Conservation (phyloP, 164 flowering plant genomes). For the Umbilicus rupestris region DNA sequence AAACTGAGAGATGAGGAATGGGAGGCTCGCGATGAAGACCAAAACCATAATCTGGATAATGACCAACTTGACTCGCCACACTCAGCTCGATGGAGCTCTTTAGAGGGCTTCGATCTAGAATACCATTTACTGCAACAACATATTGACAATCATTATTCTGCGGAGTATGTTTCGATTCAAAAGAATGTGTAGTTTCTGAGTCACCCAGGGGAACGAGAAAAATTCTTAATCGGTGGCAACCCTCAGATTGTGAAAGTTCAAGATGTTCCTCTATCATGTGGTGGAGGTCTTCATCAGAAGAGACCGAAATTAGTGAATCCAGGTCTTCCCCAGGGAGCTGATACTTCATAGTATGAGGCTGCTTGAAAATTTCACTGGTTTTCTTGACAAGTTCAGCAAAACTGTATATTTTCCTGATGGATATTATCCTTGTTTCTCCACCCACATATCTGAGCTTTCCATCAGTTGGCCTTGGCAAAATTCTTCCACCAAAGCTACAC, state of each 20-base stretch:
- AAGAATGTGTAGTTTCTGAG: slow-evolving; percentile 36
- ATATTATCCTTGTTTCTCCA: slow-evolving; percentile 75
- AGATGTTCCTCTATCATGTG: slow-evolving; percentile 77
- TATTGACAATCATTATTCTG: slow-evolving; percentile 49
- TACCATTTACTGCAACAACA: slow-evolving; percentile 74
- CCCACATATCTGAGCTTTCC: slow-evolving; percentile 86
- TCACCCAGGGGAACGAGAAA: slow-evolving; percentile 52
- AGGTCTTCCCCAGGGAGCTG: slow-evolving; percentile 94
- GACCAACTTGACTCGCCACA: slow-evolving; percentile 21
- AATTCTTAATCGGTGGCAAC: slow-evolving; percentile 47
- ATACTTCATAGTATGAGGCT: slow-evolving; percentile 62
- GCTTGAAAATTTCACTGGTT: slow-evolving; percentile 42
- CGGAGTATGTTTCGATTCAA: slow-evolving; percentile 26
- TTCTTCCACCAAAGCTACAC: slow-evolving; percentile 86
- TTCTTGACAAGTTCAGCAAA: slow-evolving; percentile 49
- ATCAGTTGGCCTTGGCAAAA: slow-evolving; percentile 71
- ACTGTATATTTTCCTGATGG: slow-evolving; percentile 35
- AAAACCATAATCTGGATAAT: not conserved
- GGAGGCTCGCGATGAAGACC: not conserved
- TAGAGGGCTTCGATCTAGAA: slow-evolving; percentile 33
- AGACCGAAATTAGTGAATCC: slow-evolving; percentile 80
- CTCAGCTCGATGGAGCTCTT: slow-evolving; percentile 39
- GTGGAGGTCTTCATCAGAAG: slow-evolving; percentile 76
- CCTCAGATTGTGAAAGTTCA: slow-evolving; percentile 44
- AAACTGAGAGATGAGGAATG: slow-evolving; percentile 16